Conservation (phyloP, 331 rosid species). For the Malus hybrid region DNA sequence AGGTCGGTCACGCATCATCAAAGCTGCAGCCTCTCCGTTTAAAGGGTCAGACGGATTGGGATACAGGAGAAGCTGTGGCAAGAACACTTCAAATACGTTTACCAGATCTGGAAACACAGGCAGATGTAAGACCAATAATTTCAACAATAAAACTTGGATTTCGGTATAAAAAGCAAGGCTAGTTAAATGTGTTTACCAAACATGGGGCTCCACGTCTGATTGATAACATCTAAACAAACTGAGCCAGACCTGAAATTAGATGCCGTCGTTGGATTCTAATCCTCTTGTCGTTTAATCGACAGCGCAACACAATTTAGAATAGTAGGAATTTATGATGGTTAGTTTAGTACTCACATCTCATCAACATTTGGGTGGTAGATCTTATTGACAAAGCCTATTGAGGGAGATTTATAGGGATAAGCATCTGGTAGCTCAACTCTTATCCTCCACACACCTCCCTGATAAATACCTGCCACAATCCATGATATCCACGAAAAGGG, state of each 20-base stretch:
- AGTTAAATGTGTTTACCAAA: slow-evolving; percentile 41
- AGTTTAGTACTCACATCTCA: slow-evolving; percentile 63
- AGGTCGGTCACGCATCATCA: slow-evolving; percentile 74
- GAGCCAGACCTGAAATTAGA: slow-evolving; percentile 75
- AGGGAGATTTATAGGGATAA: slow-evolving; percentile 95
- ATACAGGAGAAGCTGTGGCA: slow-evolving; percentile 84
- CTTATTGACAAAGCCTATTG: slow-evolving; percentile 90
- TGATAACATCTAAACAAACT: slow-evolving; percentile 85
- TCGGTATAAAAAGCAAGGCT: not conserved
- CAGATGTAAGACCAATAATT: slow-evolving; percentile 6
- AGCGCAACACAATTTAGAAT: not conserved
- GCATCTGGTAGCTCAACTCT: slow-evolving; percentile 95
- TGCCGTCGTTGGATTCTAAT: not conserved
- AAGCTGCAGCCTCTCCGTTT: slow-evolving; percentile 86
- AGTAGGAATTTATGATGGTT: not conserved
- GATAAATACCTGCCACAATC: slow-evolving; percentile 68
- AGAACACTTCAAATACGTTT: slow-evolving; percentile 42
- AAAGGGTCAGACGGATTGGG: slow-evolving; percentile 93
- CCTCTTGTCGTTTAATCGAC: slow-evolving; percentile 6
- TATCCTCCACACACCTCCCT: slow-evolving; percentile 86
- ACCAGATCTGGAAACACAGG: not conserved
- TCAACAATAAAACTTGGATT: slow-evolving; percentile 7
- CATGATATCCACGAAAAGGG: slow-evolving; percentile 1
- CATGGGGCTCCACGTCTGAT: slow-evolving; percentile 93
- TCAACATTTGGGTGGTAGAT: slow-evolving; percentile 98